Evolutionary conservation across 768 basidiomycete genomes (phyloP).

Genomic region (Trametes cingulata): DNA sequence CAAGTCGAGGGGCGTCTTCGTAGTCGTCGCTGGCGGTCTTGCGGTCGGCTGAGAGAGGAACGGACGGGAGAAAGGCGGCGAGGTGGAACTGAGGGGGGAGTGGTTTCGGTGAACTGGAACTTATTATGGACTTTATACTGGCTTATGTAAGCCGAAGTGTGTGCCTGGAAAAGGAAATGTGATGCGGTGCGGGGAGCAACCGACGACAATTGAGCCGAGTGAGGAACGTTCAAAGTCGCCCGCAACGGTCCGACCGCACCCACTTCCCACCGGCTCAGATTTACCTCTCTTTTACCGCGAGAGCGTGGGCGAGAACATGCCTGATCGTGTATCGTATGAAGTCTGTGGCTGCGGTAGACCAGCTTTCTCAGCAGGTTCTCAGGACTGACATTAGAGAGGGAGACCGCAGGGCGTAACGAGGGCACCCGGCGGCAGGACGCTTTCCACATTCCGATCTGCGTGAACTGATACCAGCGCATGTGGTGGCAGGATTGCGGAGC

Average conservation of each 20-base stretch:
- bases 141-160: conserved; percentile 15
- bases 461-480: background rate
- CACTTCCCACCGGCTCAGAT: too few species aligned
- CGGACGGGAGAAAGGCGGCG: conserved; percentile 8
- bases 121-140: conserved; percentile 14
- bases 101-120: conserved; percentile 3
- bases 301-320: background rate
- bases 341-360: background rate
- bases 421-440: background rate
- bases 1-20: background rate
- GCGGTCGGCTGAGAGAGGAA: background rate
- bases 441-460: background rate
- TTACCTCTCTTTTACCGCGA: too few species aligned
- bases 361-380: background rate
- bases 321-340: too few species aligned
- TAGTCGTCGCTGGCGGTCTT: background rate
- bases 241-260: too few species aligned
- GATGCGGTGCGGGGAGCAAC: conserved; percentile 25
- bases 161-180: conserved; percentile 9
- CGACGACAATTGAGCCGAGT: conserved; percentile 18
- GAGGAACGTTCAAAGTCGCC: conserved; percentile 14
- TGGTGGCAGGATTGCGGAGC: background rate
- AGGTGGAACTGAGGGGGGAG: background rate
- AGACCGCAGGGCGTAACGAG: conserved; percentile 2
- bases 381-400: background rate